These are phyloP conservation scores for Mortierella sp. DNA, from an alignment of 371 early-diverging fungal genomes.

Conservation along the genomic window DNA sequence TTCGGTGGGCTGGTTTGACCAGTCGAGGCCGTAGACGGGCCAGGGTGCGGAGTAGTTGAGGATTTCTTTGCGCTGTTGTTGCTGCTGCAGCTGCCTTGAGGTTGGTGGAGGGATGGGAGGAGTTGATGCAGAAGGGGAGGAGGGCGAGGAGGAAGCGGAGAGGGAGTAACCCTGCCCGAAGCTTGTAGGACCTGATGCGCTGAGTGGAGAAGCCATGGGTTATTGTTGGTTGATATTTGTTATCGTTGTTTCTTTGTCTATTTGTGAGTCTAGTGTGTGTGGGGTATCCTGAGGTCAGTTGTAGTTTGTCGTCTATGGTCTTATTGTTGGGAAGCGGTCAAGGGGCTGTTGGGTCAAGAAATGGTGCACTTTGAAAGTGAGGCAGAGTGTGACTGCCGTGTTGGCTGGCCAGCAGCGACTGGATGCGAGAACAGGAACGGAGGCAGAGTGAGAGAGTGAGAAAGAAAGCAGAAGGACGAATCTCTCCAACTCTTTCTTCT, in stretches of 20 bases:
- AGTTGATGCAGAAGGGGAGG: constrained; percentile 4
- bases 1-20: constrained; percentile 80
- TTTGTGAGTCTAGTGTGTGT: not conserved
- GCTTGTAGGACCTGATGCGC: constrained; percentile 19
- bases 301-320: not conserved
- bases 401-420: not conserved
- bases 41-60: constrained; percentile 89
- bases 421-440: not conserved
- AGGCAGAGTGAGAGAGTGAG: not conserved
- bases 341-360: not conserved
- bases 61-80: constrained; percentile 74
- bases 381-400: not conserved
- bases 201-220: constrained; percentile 39
- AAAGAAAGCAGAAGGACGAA: not conserved
- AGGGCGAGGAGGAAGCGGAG: constrained; percentile 32
- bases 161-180: constrained; percentile 53
- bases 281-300: not conserved
- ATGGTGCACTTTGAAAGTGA: not conserved
- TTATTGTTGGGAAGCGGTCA: not conserved
- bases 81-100: constrained; percentile 3
- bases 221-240: not conserved
- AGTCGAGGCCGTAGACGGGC: constrained; percentile 89
- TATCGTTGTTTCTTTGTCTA: not conserved
- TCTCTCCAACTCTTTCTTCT: not conserved
- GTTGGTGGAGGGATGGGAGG: constrained; percentile 18